phyloP scores from a whole-genome alignment of 176 grass and related monocot genomes.

The Eremochloa ophiuroides region DNA sequence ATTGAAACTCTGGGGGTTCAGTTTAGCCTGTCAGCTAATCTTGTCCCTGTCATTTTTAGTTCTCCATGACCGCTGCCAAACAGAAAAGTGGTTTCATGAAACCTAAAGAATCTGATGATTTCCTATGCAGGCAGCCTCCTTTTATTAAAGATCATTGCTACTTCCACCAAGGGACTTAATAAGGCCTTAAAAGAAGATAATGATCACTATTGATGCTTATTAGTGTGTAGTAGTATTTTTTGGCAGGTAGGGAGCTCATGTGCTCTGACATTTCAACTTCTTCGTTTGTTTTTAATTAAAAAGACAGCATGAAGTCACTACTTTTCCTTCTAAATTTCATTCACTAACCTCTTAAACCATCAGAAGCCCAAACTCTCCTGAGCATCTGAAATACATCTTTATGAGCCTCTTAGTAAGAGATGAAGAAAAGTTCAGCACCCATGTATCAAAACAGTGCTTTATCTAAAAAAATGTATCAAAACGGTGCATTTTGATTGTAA shows the following conservation, averaged over 20 bases:
- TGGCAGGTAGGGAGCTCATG: neutral
- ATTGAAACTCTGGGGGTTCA: too few relatives aligned
- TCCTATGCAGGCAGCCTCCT: too few relatives aligned
- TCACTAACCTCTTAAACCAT: conserved; percentile 66
- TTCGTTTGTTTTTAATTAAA: neutral
- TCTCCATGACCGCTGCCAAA: too few relatives aligned
- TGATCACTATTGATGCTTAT: too few relatives aligned
- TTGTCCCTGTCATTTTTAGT: too few relatives aligned
- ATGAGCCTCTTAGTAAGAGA: conserved; percentile 50
- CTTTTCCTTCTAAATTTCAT: neutral
- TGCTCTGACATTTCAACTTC: neutral
- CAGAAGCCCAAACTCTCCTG: conserved; percentile 56
- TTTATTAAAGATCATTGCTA: too few relatives aligned
- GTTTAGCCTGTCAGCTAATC: too few relatives aligned
- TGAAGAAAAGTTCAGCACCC: conserved; percentile 2
- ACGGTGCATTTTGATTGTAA: neutral
- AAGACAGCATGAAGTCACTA: neutral
- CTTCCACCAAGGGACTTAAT: too few relatives aligned
- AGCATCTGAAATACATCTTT: conserved; percentile 83
- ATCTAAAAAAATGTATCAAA: conserved; percentile 5
- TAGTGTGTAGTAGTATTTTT: too few relatives aligned
- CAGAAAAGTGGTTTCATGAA: too few relatives aligned
- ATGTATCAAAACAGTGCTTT: neutral
- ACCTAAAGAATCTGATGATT: too few relatives aligned
- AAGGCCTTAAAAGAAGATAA: too few relatives aligned